These are phyloP conservation scores for Saturnispora hagleri DNA, from an alignment of 805 yeast genomes.

Conservation along the genomic window DNA sequence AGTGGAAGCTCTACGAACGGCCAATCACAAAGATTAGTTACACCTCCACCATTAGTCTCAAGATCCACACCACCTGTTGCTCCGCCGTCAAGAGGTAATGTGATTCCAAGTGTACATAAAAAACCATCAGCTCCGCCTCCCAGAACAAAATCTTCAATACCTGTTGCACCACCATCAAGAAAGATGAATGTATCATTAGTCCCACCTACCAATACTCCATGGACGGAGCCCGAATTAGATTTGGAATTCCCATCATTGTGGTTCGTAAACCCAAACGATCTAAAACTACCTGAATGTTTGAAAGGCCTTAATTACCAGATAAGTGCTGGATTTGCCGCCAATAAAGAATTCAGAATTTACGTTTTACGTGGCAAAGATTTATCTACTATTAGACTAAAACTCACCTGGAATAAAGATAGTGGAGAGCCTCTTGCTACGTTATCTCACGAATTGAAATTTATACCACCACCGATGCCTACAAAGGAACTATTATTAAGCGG, in stretches of 20 bases:
- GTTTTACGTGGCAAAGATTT: slow-evolving; percentile 36
- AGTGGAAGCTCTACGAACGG: neutral
- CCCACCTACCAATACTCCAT: slow-evolving; percentile 2
- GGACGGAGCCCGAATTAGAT: slow-evolving; percentile 32
- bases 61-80: slow-evolving; percentile 12
- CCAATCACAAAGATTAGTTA: neutral
- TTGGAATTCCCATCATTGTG: slow-evolving; percentile 38
- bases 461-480: slow-evolving; percentile 38
- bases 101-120: neutral
- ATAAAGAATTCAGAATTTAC: slow-evolving; percentile 26
- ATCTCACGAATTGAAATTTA: slow-evolving; percentile 24
- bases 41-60: slow-evolving; percentile 12
- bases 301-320: slow-evolving; percentile 29
- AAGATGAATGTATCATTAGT: neutral
- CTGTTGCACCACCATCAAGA: slow-evolving; percentile 18
- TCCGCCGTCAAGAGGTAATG: slow-evolving; percentile 7
- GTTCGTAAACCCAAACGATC: slow-evolving; percentile 30
- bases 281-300: slow-evolving; percentile 31
- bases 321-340: slow-evolving; percentile 23
- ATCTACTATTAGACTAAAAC: slow-evolving; percentile 27
- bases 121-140: slow-evolving; percentile 32
- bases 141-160: slow-evolving; percentile 14
- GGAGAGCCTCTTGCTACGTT: slow-evolving; percentile 20
- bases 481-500: slow-evolving; percentile 27
- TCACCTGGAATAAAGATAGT: slow-evolving; percentile 32